Evolutionary conservation across 1,284 basidiomycete genomes (phyloP), one percentile per base, ranked within the genome.

Genomic region (Cutaneotrichosporon cyanovorans): DNA sequence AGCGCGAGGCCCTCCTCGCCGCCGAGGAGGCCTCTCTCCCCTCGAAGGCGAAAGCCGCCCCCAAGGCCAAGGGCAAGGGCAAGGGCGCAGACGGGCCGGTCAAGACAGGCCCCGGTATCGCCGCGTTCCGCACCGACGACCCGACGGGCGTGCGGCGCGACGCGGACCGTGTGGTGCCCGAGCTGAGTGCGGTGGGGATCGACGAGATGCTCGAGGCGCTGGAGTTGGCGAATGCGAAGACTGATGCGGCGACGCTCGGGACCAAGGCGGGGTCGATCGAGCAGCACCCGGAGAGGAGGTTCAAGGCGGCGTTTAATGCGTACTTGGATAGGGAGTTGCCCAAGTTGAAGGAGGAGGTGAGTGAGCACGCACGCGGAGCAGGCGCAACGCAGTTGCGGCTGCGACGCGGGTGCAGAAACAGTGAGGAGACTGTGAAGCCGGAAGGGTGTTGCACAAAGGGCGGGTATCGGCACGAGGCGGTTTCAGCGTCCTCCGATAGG

Each of bases 121-220:
- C 61, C 11, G 55, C 58, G 8, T 69, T 63, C 56, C 54, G 55
- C 33, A 53, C 57, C 45, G 61, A 52, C 80, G 80, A 68, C 82
- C 87, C 58, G 80, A 81, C 36, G 80, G 85, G 16, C 80, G 81
- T 50, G 81, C 83, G 32, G 19, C 62, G 55, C 45, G 58, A 59
- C 43, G 59, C 50, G 6, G 60, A 64, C 30, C 50, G 49, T 18
- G 75, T 78, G 48, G 70, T 78, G 10, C 80, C 87, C 68, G 82
- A 82, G 62, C 87, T 80, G 68, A 71, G 80, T 11, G 93, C 92
- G 6, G 85, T 83, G 18, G 92, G 90, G 12, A 78, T 97, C 46
- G 92, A 98, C 65, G 87, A 91, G 65, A 90, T 89, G 9, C 70
- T 98, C 40, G 92, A 95, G 70, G 78, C 95, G 50, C 72, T 97